Evolutionary conservation across 1,284 basidiomycete genomes (phyloP).

Genomic region (Bjerkandera adusta): DNA sequence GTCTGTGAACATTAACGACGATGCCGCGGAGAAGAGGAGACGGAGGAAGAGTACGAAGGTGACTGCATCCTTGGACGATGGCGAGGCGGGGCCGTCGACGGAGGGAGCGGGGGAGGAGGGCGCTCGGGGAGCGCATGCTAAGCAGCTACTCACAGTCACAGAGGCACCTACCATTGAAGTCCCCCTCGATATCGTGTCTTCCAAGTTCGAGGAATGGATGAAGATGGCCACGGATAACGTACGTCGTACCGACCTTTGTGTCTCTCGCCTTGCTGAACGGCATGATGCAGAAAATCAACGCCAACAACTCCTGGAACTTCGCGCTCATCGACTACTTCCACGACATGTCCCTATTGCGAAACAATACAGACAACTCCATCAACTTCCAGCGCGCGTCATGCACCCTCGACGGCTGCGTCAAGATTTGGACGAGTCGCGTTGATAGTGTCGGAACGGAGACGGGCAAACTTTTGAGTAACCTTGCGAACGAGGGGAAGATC

Average conservation of each 20-base stretch:
- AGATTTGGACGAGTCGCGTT: conserved; percentile 98
- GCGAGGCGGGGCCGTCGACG: conserved; percentile 51
- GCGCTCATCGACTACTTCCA: conserved; percentile 99
- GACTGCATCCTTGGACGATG: conserved; percentile 36
- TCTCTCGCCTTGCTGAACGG: neutral
- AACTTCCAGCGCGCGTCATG: conserved; percentile 99
- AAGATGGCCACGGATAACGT: conserved; percentile 99
- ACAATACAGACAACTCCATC: conserved; percentile 90
- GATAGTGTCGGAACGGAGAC: conserved; percentile 98
- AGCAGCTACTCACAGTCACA: conserved; percentile 60
- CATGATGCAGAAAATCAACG: conserved; percentile 89
- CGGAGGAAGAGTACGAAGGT: conserved; percentile 72
- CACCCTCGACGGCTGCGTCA: conserved; percentile 98
- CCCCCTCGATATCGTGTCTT: conserved; percentile 78
- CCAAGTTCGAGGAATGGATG: conserved; percentile 99
- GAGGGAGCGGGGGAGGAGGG: conserved; percentile 34
- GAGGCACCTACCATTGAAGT: conserved; percentile 59
- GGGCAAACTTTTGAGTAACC: conserved; percentile 90
- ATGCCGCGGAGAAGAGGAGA: conserved; percentile 74
- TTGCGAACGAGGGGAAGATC: conserved; percentile 67
- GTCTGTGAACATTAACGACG: conserved; percentile 74
- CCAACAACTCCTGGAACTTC: conserved; percentile 97
- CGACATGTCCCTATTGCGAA: conserved; percentile 95
- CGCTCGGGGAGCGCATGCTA: conserved; percentile 45
- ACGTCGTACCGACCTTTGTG: conserved; percentile 30